Conservation (phyloP, 1,284 basidiomycete species). For the Puccinia novopanici region DNA sequence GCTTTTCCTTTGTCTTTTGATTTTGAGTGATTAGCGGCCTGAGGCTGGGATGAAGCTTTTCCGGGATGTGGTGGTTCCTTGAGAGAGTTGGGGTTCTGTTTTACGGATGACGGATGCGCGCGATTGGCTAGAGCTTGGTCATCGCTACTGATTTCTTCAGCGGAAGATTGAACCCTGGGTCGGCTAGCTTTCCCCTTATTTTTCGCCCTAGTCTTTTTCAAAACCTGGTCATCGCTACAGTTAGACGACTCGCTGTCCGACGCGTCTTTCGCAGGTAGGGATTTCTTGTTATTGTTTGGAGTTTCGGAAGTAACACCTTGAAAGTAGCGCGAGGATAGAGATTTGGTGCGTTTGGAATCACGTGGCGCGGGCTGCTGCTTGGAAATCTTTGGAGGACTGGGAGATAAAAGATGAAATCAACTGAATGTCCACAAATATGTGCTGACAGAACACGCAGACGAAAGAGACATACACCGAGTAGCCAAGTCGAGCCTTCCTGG, state of each 20-base stretch:
- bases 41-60: not conserved
- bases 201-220: not conserved
- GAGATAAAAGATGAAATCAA: not conserved
- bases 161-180: not conserved
- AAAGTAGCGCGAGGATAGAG: slow-evolving; percentile 29
- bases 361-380: not conserved
- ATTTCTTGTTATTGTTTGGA: no score
- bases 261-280: not conserved
- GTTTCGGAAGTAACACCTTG: slow-evolving; percentile 1
- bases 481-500: not conserved
- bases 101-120: not conserved
- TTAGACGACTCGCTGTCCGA: not conserved
- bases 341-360: not conserved
- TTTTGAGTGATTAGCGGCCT: not conserved
- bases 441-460: not conserved
- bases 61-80: no score
- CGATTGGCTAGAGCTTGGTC: not conserved
- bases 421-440: not conserved
- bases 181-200: not conserved
- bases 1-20: slow-evolving; percentile 26
- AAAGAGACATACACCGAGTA: slow-evolving; percentile 13
- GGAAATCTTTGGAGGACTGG: not conserved
- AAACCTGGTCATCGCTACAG: not conserved
- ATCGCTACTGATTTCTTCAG: not conserved
- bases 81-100: no score